Evolutionary conservation across 495 filamentous ascomycete species (phyloP).

Genomic region (Neurospora terricola): DNA sequence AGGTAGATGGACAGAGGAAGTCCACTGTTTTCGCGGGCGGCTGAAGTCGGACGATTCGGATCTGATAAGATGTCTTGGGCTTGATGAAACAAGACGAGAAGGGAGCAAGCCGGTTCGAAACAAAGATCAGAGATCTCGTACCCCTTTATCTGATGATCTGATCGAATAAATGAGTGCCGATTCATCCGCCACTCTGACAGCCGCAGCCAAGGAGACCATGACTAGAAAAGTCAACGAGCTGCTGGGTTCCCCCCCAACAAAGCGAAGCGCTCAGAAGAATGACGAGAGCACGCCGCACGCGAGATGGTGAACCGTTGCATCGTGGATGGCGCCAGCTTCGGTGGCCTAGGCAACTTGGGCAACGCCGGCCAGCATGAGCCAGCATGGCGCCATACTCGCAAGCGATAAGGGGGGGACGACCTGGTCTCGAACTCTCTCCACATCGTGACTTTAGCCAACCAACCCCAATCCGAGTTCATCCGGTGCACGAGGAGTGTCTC

Average conservation of each 20-base stretch:
- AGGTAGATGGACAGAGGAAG: too few relatives aligned
- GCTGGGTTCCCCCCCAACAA: not conserved
- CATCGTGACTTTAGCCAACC: not conserved
- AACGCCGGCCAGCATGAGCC: not conserved
- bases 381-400: not conserved
- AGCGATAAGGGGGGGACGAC: not conserved
- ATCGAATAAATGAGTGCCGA: not conserved
- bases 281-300: not conserved
- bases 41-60: not conserved
- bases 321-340: not conserved
- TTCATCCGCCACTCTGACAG: not conserved
- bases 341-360: not conserved
- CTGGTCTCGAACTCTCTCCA: not conserved
- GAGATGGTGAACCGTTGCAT: not conserved
- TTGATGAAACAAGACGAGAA: not conserved
- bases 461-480: not conserved
- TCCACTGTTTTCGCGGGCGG: too few relatives aligned
- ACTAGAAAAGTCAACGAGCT: not conserved
- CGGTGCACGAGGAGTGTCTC: not conserved
- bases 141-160: not conserved
- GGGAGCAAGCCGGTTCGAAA: not conserved
- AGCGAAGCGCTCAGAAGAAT: not conserved
- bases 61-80: not conserved
- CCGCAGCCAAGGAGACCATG: not conserved
- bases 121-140: not conserved